Evolutionary conservation across 176 grass and related monocot genomes (phyloP), one percentile per base, ranked within the genome.

Genomic region (Ampelocalamus luodianensis): DNA sequence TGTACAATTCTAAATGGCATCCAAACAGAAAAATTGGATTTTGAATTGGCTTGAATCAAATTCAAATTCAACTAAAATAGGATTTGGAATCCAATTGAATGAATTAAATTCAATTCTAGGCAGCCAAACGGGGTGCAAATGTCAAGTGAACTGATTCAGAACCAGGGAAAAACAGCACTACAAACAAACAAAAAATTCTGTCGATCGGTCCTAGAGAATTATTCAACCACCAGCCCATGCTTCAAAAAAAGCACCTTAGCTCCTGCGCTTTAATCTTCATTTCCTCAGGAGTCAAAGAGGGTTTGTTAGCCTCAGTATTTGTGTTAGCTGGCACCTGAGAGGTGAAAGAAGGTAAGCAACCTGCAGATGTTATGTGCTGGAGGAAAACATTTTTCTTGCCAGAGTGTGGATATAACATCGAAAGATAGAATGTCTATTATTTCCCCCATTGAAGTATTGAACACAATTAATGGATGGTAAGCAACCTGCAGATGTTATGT

Each of bases 211-310:
- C 44, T 20, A 34, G 2, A 18, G 20, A 85, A 71, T 1, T 60
- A 76, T 68, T 58, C 18, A 83, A 76, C 9, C 20, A 46, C n/a
- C 29, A 37, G 26, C 12, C 3, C 23, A 72, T 10, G 29, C n/a
- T n/a, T 59, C 29, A 82, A 75, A 68, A 72, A 83, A 81, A 75
- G 43, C 68, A 96, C 97, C 93, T 85, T 72, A 96, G 92, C 71
- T 99, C 97, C 55, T 96, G 90, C 4, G 97, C 91, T 89, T 94
- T 99, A 66, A 92, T 65, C 91, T 92, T 99, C 81, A 91, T 77
- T 92, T 99, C 97, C 79, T 99, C 93, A 39, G 92, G 90, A 44
- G 97, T 94, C 65, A 99, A 27, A 85, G 49, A 86, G 8, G 90
- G 88, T 64, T 92, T 96, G 43, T 83, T 82, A 70, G 65, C 83